phyloP scores from a whole-genome alignment of 2,329 filamentous ascomycete genomes.

The Fusarium succisae region DNA sequence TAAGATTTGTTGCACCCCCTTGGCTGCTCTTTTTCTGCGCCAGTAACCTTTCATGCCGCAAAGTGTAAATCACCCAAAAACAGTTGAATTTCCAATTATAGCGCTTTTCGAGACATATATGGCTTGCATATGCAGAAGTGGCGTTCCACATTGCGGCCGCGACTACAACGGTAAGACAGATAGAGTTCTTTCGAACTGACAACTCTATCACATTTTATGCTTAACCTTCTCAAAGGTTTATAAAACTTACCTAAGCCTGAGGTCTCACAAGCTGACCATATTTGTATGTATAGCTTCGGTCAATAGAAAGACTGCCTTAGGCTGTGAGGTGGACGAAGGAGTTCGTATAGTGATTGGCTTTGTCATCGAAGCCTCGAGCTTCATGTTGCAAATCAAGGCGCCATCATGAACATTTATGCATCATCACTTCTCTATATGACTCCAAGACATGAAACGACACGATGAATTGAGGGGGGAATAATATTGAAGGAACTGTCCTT shows the following conservation, averaged over 20 bases:
- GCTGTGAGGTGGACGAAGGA: neutral
- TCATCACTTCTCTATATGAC: neutral
- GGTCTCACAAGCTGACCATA: no score
- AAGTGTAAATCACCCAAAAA: neutral
- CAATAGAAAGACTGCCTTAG: no score
- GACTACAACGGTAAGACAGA: neutral
- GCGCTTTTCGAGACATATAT: rapidly evolving
- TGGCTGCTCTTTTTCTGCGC: neutral
- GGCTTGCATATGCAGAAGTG: neutral
- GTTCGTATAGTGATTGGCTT: no score
- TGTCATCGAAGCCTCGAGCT: neutral
- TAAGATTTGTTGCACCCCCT: no score
- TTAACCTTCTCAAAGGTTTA: neutral
- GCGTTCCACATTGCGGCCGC: neutral
- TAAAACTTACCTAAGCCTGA: neutral
- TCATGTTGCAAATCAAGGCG: neutral
- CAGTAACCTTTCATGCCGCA: neutral
- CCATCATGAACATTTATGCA: neutral
- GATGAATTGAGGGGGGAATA: neutral
- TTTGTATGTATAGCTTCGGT: no score
- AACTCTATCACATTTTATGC: neutral
- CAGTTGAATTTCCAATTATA: neutral
- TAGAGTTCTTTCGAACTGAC: neutral
- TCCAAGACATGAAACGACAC: neutral
- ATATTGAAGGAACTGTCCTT: neutral